Percentiles rank a stretch among this genome's conserved stretches.
These are phyloP conservation scores for Geotrichum fermentans DNA, from an alignment of 1,139 yeast species.

Conservation along the genomic window DNA sequence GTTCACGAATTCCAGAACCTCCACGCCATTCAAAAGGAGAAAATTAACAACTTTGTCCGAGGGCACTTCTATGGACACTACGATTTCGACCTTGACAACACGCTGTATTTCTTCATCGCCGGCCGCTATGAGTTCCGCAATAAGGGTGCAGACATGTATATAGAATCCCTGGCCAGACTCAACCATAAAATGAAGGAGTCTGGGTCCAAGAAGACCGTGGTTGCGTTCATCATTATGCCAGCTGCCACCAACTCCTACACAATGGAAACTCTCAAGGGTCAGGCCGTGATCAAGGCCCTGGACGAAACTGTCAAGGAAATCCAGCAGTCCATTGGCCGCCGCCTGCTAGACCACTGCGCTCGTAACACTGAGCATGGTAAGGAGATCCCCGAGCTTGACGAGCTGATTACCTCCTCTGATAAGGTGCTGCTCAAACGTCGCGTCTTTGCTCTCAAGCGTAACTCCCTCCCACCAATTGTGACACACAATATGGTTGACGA, in stretches of 20 bases:
- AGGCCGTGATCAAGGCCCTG: conserved; percentile 88
- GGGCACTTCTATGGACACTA: conserved; percentile 97
- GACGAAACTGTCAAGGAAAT: conserved; percentile 88
- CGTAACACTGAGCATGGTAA: conserved; percentile 60
- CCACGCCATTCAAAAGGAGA: conserved; percentile 86
- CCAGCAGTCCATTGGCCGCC: conserved; percentile 78
- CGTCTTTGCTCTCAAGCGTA: conserved; percentile 87
- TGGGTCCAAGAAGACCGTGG: conserved; percentile 86
- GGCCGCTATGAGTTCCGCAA: conserved; percentile 96
- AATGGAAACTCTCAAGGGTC: conserved; percentile 92
- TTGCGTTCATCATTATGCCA: conserved; percentile 98
- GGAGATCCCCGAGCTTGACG: conserved; percentile 65
- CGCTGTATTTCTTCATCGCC: conserved; percentile 91
- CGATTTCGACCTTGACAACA: conserved; percentile 90
- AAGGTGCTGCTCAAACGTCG: conserved; percentile 86
- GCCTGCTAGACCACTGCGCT: conserved; percentile 88
- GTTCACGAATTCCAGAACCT: conserved; percentile 96
- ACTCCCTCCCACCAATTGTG: conserved; percentile 86
- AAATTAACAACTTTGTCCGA: conserved; percentile 87
- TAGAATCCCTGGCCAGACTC: conserved; percentile 87
- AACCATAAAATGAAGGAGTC: conserved; percentile 78
- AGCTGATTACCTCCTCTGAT: conserved; percentile 81
- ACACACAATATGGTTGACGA: conserved; percentile 98
- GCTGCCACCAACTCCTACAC: conserved; percentile 92
- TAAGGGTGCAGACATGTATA: conserved; percentile 93